Percentiles rank a stretch among this genome's conserved stretches.
These are phyloP conservation scores for Rubia balearica DNA, from an alignment of 305 asterid genomes.

Conservation along the genomic window DNA sequence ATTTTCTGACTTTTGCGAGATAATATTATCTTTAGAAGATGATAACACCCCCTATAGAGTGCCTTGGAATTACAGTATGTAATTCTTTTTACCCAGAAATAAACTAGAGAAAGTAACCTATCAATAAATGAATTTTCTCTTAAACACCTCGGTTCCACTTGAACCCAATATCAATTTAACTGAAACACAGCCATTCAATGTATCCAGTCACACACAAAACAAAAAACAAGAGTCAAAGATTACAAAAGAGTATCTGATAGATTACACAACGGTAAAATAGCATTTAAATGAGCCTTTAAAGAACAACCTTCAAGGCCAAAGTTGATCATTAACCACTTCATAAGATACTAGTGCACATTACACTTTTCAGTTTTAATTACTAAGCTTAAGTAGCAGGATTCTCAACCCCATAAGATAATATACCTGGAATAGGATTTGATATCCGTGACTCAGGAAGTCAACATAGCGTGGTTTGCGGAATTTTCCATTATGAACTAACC, in stretches of 20 bases:
- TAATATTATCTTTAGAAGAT: background rate
- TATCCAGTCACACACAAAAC: background rate
- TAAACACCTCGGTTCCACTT: background rate
- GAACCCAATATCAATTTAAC: too few relatives aligned
- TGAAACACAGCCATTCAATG: background rate
- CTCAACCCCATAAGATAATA: background rate
- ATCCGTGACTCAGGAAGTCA: slow-evolving; percentile 36
- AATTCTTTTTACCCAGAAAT: background rate
- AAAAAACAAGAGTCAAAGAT: background rate
- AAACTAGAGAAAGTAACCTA: background rate
- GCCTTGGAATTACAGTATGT: background rate
- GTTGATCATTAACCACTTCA: background rate
- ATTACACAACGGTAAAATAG: too few relatives aligned
- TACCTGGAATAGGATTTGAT: slow-evolving; percentile 82
- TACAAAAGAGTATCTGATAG: background rate
- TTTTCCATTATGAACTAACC: slow-evolving; percentile 24
- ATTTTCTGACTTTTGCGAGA: background rate
- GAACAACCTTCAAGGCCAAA: background rate
- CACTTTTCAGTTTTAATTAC: background rate
- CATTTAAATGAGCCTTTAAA: background rate
- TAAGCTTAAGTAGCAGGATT: background rate
- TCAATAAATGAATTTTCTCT: background rate
- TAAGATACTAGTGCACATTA: background rate
- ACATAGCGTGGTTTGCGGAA: slow-evolving; percentile 20
- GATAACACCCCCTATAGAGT: background rate